These are phyloP conservation scores for Persicaria maculosa DNA, from an alignment of 148 eudicot genomes.

Conservation along the genomic window DNA sequence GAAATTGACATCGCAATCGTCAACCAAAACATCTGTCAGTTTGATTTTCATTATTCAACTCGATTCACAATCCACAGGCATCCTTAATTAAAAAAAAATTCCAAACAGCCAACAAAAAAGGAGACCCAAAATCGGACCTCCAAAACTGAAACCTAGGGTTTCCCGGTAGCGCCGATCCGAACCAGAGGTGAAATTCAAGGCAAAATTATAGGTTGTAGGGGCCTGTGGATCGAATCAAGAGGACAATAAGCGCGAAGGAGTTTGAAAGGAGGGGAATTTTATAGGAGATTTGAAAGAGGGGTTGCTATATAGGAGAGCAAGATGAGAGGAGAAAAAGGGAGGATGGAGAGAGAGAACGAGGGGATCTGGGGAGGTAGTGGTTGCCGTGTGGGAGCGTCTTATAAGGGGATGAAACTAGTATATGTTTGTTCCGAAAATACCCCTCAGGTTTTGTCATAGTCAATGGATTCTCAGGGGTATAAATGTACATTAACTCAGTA, in stretches of 20 bases:
- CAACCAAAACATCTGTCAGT: background rate
- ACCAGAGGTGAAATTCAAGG: background rate
- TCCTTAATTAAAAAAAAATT: background rate
- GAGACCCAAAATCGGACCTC: background rate
- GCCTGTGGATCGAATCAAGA: background rate
- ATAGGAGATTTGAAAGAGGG: constrained; percentile 12
- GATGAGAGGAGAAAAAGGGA: constrained; percentile 1
- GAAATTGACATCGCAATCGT: background rate
- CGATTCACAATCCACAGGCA: background rate
- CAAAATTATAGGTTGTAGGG: background rate
- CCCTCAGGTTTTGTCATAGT: background rate
- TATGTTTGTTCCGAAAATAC: background rate
- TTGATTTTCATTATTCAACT: background rate
- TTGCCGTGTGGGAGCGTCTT: background rate
- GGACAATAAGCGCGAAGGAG: background rate
- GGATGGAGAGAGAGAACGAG: background rate
- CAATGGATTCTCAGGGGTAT: background rate
- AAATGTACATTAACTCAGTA: background rate
- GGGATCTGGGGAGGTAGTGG: background rate
- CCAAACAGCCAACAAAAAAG: background rate
- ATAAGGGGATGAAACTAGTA: background rate
- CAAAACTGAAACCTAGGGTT: constrained; percentile 1
- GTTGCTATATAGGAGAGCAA: background rate
- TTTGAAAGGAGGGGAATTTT: constrained; percentile 7
- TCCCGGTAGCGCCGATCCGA: background rate